These are phyloP conservation scores for Ceratobasidium sp. DNA, from an alignment of 1,284 basidiomycete species.

Conservation along the genomic window DNA sequence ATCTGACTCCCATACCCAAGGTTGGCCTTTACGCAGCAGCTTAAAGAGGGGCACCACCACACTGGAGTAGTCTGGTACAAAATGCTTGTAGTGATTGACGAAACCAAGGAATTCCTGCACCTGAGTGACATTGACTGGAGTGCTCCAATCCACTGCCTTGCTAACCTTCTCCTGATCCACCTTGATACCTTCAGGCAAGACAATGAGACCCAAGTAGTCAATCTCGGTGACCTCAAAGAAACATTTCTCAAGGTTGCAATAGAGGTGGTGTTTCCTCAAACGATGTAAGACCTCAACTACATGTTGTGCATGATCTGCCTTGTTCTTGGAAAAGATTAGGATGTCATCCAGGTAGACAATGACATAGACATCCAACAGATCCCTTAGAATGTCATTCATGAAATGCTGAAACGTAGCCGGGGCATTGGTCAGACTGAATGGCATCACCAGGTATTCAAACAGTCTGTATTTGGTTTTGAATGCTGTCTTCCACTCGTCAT, in stretches of 20 bases:
- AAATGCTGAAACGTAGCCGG: no score
- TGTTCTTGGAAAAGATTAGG: slow-evolving; percentile 52
- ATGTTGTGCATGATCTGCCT: slow-evolving; percentile 54
- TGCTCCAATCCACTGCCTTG: slow-evolving; percentile 50
- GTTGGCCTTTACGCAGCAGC: neutral
- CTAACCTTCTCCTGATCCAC: slow-evolving; percentile 53
- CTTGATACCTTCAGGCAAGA: slow-evolving; percentile 43
- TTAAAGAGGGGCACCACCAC: neutral
- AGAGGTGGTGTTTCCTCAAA: slow-evolving; percentile 41
- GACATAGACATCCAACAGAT: no score
- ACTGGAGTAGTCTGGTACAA: neutral
- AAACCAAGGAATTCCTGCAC: neutral
- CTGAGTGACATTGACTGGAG: neutral
- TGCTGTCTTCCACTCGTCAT: slow-evolving; percentile 55
- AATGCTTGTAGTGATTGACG: neutral
- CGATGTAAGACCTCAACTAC: slow-evolving; percentile 49
- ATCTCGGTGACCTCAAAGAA: slow-evolving; percentile 47
- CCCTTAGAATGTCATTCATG: no score
- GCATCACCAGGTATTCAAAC: slow-evolving; percentile 57
- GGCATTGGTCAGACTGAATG: no score
- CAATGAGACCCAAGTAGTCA: slow-evolving; percentile 23
- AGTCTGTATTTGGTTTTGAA: slow-evolving; percentile 55
- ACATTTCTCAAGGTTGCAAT: slow-evolving; percentile 51
- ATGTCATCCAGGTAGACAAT: no score
- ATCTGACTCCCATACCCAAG: no score